Evolutionary conservation across 2,329 filamentous ascomycete genomes (phyloP), one percentile per base, ranked within the genome.

Genomic region (Colletotrichum sidae): DNA sequence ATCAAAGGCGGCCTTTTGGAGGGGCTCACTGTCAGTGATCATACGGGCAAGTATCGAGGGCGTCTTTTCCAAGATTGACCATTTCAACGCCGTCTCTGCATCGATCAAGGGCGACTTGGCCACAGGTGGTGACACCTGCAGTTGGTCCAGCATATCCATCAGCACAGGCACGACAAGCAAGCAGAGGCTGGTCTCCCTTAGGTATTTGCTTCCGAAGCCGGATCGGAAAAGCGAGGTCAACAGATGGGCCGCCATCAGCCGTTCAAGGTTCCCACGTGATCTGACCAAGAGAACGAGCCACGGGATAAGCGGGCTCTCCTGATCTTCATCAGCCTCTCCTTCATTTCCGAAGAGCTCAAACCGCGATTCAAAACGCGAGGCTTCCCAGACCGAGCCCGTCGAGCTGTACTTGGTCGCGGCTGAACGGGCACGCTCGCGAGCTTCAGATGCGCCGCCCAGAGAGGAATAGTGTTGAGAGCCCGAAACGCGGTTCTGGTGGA

Each of bases 1-100:
- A 66, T 97, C 92, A 47, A 90, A 90, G 0, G 94, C 93, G 42
- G 93, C 90, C 71, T 90, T 92, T 77, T 98, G 95, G 57, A 98
- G 83, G 64, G 87, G 85, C 66, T 91, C 88, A 74, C 90, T 93
- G 72, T 96, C 92, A 34, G 89, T 88, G 15, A 97, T 88, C 44
- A 98, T 83, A 50, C 90, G 88, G 13, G 93, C 92, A 59, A 98
- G 82, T 10, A 96, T 86, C 1, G 88, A 85, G 8, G 94, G 92
- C 2, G 92, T 89, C 67, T 88, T 87, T 74, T 95, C 92, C 60
- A 89, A 83, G 11, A 93, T 82, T 8, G 79, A 76, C 70, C 86
- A 83, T 25, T 80, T 79, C 11, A 78, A 72, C 11, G 81, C 78
- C 37, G 74, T 77, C 37, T 76, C 71, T 12, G 77, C 71, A 39